Conservation (phyloP, 129 eudicot species). For the Flaveria linearis region DNA sequence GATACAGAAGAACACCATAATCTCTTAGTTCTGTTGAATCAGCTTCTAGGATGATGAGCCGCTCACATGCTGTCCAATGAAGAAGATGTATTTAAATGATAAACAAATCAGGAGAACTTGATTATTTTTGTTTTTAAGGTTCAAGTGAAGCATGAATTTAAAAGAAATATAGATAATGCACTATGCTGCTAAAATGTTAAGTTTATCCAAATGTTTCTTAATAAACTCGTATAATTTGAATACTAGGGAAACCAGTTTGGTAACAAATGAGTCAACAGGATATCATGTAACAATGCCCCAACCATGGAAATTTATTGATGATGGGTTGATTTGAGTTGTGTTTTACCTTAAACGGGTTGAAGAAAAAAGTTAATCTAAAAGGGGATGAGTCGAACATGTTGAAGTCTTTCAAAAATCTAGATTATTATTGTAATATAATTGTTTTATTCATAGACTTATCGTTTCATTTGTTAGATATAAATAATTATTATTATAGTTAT, state of each 20-base stretch:
- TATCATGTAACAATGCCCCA: background rate
- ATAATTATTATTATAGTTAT: background rate
- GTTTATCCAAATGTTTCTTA: background rate
- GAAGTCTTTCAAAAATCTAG: background rate
- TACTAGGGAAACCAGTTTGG: constrained; percentile 7
- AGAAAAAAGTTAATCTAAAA: background rate
- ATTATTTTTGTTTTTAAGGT: background rate
- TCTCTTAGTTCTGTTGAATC: constrained; percentile 70
- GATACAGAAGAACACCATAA: constrained; percentile 79
- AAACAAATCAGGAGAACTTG: constrained; percentile 9
- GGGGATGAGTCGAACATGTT: background rate
- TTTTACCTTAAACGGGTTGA: background rate
- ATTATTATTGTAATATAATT: background rate
- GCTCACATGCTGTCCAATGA: constrained; percentile 72
- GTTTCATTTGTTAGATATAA: background rate
- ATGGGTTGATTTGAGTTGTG: background rate
- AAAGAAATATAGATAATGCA: constrained; percentile 15
- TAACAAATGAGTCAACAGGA: constrained; percentile 7
- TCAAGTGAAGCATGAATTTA: background rate
- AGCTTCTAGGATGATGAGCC: constrained; percentile 66
- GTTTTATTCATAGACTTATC: background rate
- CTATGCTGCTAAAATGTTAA: background rate
- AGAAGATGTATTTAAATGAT: constrained; percentile 4
- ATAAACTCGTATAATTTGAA: background rate
- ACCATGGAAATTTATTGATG: background rate